phyloP scores from a whole-genome alignment of 345 rosid genomes.

The Zanthoxylum bungeanum region DNA sequence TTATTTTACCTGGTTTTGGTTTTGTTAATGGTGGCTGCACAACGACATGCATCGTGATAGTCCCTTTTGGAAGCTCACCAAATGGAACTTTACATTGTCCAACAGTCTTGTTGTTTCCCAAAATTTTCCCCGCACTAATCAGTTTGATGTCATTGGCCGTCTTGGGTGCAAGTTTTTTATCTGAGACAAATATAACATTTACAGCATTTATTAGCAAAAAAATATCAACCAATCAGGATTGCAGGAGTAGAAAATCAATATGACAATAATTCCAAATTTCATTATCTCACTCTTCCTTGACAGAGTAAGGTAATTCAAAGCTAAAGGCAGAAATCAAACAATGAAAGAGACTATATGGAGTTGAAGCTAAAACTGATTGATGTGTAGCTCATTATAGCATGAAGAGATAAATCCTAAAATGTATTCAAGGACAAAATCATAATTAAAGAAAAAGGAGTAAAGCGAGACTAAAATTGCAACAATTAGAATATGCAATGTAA shows the following conservation, averaged over 20 bases:
- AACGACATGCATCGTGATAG: constrained; percentile 93
- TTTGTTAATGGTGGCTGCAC: constrained; percentile 76
- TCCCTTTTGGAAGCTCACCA: constrained; percentile 66
- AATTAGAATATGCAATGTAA: neutral
- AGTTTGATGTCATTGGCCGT: constrained; percentile 78
- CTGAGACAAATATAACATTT: constrained; percentile 32
- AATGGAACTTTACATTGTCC: constrained; percentile 81
- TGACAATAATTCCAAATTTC: neutral
- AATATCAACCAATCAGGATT: neutral
- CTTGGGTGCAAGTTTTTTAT: constrained; percentile 76
- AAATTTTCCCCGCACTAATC: constrained; percentile 84
- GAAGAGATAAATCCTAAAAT: neutral
- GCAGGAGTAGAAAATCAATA: neutral
- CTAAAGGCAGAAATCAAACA: neutral
- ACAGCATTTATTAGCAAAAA: constrained; percentile 3
- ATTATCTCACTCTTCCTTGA: neutral
- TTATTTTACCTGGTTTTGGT: constrained; percentile 79
- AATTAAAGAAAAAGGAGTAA: neutral
- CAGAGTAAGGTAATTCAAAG: neutral
- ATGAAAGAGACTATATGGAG: neutral
- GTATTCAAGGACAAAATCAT: neutral
- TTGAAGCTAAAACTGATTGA: neutral
- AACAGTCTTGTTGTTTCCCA: constrained; percentile 83
- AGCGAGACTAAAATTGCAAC: neutral
- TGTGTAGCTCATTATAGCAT: neutral